These are phyloP conservation scores for Erodium moschatum DNA, from an alignment of 441 rosid genomes.

Conservation along the genomic window DNA sequence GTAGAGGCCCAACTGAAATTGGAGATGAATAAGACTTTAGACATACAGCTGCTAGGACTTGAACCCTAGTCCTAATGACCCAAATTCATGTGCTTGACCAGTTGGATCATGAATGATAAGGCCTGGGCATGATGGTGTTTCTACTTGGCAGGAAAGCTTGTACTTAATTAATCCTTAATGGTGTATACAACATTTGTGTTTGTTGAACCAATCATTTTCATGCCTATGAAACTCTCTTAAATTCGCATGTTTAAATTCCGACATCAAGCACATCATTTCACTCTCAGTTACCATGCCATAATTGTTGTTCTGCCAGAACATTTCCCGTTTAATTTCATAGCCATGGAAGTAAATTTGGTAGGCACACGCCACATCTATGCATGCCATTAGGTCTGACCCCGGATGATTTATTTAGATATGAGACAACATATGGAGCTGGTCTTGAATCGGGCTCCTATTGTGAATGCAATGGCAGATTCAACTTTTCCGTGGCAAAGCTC, in stretches of 20 bases:
- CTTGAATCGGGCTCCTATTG: conserved; percentile 42
- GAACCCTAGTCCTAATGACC: too few relatives aligned
- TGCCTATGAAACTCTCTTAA: background rate
- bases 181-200: background rate
- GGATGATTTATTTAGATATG: conserved; percentile 39
- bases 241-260: background rate
- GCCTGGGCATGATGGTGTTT: background rate
- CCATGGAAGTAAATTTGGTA: conserved; percentile 6
- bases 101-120: background rate
- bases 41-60: too few relatives aligned
- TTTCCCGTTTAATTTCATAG: background rate
- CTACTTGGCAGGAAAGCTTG: background rate
- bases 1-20: too few relatives aligned
- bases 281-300: background rate
- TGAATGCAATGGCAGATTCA: conserved; percentile 31
- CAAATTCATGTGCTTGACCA: too few relatives aligned
- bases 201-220: background rate
- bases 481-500: conserved; percentile 38
- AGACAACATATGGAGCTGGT: conserved; percentile 44
- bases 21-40: too few relatives aligned
- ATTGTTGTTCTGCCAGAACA: background rate
- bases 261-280: background rate
- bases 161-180: background rate
- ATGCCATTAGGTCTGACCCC: conserved; percentile 17
- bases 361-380: background rate